These are phyloP conservation scores for Globisporangium carolinianum DNA, from an alignment of 352 stramenopile genomes.

Conservation along the genomic window DNA sequence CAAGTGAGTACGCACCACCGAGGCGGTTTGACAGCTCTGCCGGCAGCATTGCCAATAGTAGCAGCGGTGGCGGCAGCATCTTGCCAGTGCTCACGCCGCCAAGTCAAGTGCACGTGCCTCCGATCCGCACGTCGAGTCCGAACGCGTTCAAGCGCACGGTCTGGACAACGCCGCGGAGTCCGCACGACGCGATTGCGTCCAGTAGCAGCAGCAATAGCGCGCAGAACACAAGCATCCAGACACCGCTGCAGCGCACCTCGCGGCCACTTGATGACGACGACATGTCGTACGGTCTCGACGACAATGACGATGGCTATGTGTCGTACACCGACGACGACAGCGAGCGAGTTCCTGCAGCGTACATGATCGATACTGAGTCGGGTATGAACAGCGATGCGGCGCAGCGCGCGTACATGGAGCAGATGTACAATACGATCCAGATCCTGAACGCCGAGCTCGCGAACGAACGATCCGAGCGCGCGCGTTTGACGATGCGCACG, in stretches of 20 bases:
- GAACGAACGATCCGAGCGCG: conserved; percentile 26
- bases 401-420: conserved; percentile 62
- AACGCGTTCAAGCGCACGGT: conserved; percentile 32
- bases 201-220: too few relatives aligned
- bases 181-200: not conserved
- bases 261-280: conserved; percentile 1
- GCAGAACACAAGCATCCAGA: not conserved
- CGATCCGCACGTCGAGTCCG: conserved; percentile 10
- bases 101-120: conserved; percentile 1
- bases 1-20: conserved; percentile 10
- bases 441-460: conserved; percentile 39
- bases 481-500: conserved; percentile 6
- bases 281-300: not conserved
- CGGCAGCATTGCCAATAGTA: not conserved
- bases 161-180: conserved; percentile 38
- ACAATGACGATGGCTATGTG: not conserved
- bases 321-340: conserved; percentile 2
- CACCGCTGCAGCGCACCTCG: not conserved
- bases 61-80: conserved; percentile 19
- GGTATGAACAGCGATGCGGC: not conserved
- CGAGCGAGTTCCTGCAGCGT: not conserved
- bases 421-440: conserved; percentile 63
- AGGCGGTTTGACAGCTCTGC: conserved; percentile 8
- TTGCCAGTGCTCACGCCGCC: conserved; percentile 27
- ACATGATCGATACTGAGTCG: not conserved